Evolutionary conservation across 148 eudicot species (phyloP), one percentile per base, ranked within the genome.

Genomic region (Vaccinium corymbosum): DNA sequence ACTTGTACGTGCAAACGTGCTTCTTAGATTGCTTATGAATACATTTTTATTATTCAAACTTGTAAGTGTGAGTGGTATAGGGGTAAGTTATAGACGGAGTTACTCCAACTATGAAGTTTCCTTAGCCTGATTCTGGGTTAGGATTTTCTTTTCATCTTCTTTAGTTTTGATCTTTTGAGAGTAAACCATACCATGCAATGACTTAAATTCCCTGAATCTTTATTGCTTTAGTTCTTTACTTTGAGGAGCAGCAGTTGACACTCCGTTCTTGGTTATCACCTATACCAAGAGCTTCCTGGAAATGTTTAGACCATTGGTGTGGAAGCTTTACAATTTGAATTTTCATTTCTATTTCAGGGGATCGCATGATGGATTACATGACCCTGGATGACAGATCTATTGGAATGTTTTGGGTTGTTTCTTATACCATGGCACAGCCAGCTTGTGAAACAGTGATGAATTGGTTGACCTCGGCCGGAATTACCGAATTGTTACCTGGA

Each of bases 381-480:
- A 95, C 90, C 86, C 84, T 97, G 93, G 99, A 97, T 86, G 97
- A 93, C 52, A 92, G 93, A 86, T 95, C 98, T 53, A 73, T 89
- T 82, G 99, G 99, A 84, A 95, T 97, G 98, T 95, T 95, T 92
- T 97, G 99, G 99, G 98, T 95, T 84, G 94, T 94, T 50, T 94
- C 98, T 78, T 94, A 95, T 87, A 93, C 97, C 53, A 94, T 92
- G 98, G 93, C 93, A 73, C 96, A 92, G 59, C 98, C 96, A 86
- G 94, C 99, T 72, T 95, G 96, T 86, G 98, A 97, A 55, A 90
- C 91, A 85, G 96, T 97, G 89, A 95, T 94, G 92, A 87, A 86
- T 87, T 97, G 98, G 98, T 87, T 97, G 86, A 93, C 88, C 76
- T 92, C 98, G 59, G 93, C 92, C 83, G 99, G 98, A 81, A 84